Percentiles rank a stretch among this genome's conserved stretches.
phyloP scores from a whole-genome alignment of 140 eudicot genomes.

The Flaveria floridana region DNA sequence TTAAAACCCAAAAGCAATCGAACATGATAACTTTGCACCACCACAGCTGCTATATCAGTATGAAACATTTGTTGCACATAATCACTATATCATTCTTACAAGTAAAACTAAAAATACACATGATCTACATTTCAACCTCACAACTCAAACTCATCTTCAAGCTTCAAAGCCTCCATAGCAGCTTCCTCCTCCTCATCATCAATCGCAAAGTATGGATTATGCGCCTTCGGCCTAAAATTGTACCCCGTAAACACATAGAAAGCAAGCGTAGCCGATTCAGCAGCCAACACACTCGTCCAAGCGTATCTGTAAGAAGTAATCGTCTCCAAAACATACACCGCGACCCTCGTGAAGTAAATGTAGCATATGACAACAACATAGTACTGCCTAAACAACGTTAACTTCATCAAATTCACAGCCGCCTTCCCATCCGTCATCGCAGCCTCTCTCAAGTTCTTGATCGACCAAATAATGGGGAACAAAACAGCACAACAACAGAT shows the following conservation, averaged over 20 bases:
- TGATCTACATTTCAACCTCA: slow-evolving; percentile 19
- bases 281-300: slow-evolving; percentile 51
- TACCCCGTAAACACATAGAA: slow-evolving; percentile 53
- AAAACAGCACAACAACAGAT: slow-evolving; percentile 53
- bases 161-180: slow-evolving; percentile 45
- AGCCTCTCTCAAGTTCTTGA: slow-evolving; percentile 46
- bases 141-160: slow-evolving; percentile 44
- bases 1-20: too few species aligned
- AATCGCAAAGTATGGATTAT: slow-evolving; percentile 49
- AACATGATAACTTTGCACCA: neutral
- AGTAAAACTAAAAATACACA: slow-evolving; percentile 20
- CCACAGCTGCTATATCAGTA: neutral
- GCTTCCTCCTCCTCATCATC: slow-evolving; percentile 63
- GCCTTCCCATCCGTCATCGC: slow-evolving; percentile 55
- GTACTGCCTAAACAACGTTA: slow-evolving; percentile 49
- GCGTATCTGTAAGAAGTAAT: slow-evolving; percentile 41
- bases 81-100: slow-evolving; percentile 19
- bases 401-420: slow-evolving; percentile 52
- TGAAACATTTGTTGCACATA: neutral
- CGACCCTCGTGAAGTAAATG: slow-evolving; percentile 48
- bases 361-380: slow-evolving; percentile 51
- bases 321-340: slow-evolving; percentile 45
- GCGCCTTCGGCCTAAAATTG: slow-evolving; percentile 46
- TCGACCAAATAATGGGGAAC: slow-evolving; percentile 52
- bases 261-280: slow-evolving; percentile 50